Conservation (phyloP, 345 rosid genomes). For the Noccaea caerulescens region DNA sequence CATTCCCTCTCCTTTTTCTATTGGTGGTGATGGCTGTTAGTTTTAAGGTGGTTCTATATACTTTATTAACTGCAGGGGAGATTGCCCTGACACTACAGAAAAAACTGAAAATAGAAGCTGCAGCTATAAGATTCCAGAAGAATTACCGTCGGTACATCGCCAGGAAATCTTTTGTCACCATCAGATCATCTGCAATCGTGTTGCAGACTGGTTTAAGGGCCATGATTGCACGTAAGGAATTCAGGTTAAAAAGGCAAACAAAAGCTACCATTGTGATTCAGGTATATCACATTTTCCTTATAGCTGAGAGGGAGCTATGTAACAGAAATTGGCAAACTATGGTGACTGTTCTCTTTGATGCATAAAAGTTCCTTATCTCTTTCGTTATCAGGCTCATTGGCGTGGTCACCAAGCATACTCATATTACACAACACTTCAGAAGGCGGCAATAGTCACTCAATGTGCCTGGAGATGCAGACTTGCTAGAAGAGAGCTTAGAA, state of each 20-base stretch:
- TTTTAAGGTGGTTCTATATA: slow-evolving; percentile 6
- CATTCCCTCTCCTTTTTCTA: slow-evolving; percentile 17
- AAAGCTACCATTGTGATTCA: slow-evolving; percentile 77
- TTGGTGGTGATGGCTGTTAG: slow-evolving; percentile 24
- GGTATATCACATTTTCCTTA: slow-evolving; percentile 50
- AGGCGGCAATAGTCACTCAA: slow-evolving; percentile 78
- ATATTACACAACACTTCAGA: slow-evolving; percentile 77
- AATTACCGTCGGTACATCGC: slow-evolving; percentile 63
- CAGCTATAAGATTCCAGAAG: slow-evolving; percentile 84
- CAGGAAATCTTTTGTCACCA: slow-evolving; percentile 56
- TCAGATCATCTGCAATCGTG: slow-evolving; percentile 59
- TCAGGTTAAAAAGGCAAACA: slow-evolving; percentile 75
- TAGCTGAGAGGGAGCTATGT: slow-evolving; percentile 15
- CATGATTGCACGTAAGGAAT: slow-evolving; percentile 87
- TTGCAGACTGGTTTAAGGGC: slow-evolving; percentile 89
- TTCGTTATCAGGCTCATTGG: slow-evolving; percentile 64
- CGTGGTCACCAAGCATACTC: slow-evolving; percentile 63
- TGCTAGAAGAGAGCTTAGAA: slow-evolving; percentile 92
- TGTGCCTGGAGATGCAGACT: slow-evolving; percentile 96
- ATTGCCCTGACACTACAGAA: slow-evolving; percentile 64
- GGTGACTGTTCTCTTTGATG: slow-evolving; percentile 30
- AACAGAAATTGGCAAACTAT: slow-evolving; percentile 20
- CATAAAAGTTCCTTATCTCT: slow-evolving; percentile 34
- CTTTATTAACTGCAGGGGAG: slow-evolving; percentile 50
- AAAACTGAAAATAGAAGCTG: slow-evolving; percentile 69